These are phyloP conservation scores for Pichia sp. DNA, from an alignment of 1,139 yeast genomes.

Conservation along the genomic window DNA sequence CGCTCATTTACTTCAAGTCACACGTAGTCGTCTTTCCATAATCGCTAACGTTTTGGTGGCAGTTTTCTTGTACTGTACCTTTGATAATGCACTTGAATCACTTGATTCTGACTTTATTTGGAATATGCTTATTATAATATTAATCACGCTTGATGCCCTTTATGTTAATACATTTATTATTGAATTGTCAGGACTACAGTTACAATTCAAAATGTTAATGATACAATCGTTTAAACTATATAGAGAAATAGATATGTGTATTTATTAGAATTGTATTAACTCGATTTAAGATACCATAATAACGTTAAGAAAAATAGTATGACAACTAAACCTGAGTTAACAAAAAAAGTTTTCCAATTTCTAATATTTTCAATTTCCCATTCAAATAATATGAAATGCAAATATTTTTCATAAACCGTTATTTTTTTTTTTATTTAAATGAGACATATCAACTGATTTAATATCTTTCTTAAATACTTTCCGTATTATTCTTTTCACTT, in stretches of 20 bases:
- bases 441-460: constrained; percentile 5
- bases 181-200: constrained; percentile 22
- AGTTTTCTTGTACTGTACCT: constrained; percentile 8
- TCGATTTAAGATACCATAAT: constrained; percentile 10
- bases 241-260: not conserved
- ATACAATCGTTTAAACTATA: constrained; percentile 6
- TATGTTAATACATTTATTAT: constrained; percentile 20
- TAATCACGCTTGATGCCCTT: constrained; percentile 23
- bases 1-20: constrained; percentile 3
- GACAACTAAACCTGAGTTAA: constrained; percentile 2
- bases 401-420: not conserved
- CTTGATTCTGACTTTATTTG: constrained; percentile 3
- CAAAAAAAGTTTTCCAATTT: constrained; percentile 5
- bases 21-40: constrained; percentile 14
- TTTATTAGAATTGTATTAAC: not conserved
- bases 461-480: constrained; percentile 1
- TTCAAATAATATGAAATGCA: constrained; percentile 7
- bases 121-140: constrained; percentile 12
- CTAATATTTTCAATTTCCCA: constrained; percentile 13
- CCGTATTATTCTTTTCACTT: not conserved
- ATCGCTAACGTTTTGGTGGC: constrained; percentile 8
- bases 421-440: constrained; percentile 9
- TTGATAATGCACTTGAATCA: constrained; percentile 1
- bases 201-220: constrained; percentile 9
- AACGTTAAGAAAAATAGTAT: constrained; percentile 1